A percentile compares a stretch with the other conserved stretches of the same genome.
Evolutionary conservation across 2,329 filamentous ascomycete genomes (phyloP).

Genomic region (Pezizomycotina sp.): DNA sequence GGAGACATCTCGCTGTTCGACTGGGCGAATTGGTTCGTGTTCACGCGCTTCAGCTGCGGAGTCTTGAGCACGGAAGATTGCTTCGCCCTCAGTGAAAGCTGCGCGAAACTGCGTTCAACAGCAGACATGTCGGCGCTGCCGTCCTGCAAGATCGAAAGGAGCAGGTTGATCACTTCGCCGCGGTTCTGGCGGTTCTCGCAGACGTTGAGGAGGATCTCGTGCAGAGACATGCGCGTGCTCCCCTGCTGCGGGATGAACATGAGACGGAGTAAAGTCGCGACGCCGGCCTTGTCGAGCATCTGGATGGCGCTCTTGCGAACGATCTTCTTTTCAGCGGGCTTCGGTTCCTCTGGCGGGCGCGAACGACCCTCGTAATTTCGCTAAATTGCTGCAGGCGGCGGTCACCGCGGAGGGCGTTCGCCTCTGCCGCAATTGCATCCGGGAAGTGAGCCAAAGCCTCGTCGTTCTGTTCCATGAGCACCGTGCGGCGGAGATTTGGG

Average conservation of each 20-base stretch:
- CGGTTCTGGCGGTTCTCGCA: slow-evolving; percentile 95
- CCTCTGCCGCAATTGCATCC: slow-evolving; percentile 71
- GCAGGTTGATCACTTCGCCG: slow-evolving; percentile 78
- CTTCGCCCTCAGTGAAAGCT: slow-evolving; percentile 79
- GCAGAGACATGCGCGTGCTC: slow-evolving; percentile 66
- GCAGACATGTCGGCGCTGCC: slow-evolving; percentile 85
- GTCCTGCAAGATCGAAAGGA: slow-evolving; percentile 87
- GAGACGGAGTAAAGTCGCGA: slow-evolving; percentile 88
- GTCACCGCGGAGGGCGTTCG: slow-evolving; percentile 49
- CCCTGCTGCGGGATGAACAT: slow-evolving; percentile 95
- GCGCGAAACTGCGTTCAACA: slow-evolving; percentile 87
- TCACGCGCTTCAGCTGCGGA: slow-evolving; percentile 59
- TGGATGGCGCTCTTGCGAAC: slow-evolving; percentile 74
- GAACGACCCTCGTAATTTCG: slow-evolving; percentile 27
- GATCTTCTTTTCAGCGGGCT: slow-evolving; percentile 39
- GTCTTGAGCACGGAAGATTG: slow-evolving; percentile 32
- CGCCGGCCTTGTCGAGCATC: slow-evolving; percentile 89
- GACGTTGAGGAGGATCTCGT: slow-evolving; percentile 74
- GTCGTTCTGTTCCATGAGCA: slow-evolving; percentile 81
- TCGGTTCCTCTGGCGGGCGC: slow-evolving; percentile 34
- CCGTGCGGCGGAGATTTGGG: slow-evolving; percentile 64
- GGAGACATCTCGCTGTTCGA: slow-evolving; percentile 80
- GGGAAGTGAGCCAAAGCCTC: slow-evolving; percentile 71
- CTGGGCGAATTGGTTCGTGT: slow-evolving; percentile 35
- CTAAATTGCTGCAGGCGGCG: slow-evolving; percentile 40